Evolutionary conservation across 257 asterid genomes (phyloP).

Genomic region (Gentiana dahurica): DNA sequence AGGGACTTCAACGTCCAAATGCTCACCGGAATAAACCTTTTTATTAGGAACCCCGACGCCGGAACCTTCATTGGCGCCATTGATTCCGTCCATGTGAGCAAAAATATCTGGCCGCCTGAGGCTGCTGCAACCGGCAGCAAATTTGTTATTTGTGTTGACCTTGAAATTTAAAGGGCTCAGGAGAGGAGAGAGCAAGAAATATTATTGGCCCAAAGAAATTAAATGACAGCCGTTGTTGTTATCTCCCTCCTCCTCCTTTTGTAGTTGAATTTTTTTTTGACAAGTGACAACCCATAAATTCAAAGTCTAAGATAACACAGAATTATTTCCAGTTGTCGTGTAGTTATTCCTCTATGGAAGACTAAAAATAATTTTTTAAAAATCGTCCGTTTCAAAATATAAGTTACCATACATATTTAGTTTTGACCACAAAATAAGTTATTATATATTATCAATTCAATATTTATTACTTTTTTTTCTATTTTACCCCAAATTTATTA

Average conservation of each 20-base stretch:
- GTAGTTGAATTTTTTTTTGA: slow-evolving; percentile 2
- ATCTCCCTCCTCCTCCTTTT: slow-evolving; percentile 6
- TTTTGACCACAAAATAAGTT: too few species aligned
- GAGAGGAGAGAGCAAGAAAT: background rate
- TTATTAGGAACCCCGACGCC: slow-evolving; percentile 15
- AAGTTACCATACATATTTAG: too few species aligned
- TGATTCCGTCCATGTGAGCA: slow-evolving; percentile 19
- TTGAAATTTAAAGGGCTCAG: too few species aligned
- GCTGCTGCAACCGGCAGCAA: slow-evolving; percentile 8
- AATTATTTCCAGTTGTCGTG: too few species aligned
- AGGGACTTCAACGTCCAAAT: slow-evolving; percentile 46
- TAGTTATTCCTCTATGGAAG: too few species aligned
- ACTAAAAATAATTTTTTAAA: too few species aligned
- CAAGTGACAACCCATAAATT: background rate
- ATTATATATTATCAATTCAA: too few species aligned
- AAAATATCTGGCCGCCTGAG: slow-evolving; percentile 3
- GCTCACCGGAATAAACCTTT: slow-evolving; percentile 22
- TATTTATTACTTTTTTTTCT: too few species aligned
- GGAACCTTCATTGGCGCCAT: background rate
- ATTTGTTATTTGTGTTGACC: background rate
- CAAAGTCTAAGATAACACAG: too few species aligned
- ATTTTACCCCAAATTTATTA: too few species aligned
- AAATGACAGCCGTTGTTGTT: slow-evolving; percentile 7
- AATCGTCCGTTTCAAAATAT: too few species aligned
- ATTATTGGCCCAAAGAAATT: background rate